phyloP scores from a whole-genome alignment of 768 basidiomycete species.

The Tricholoma flavovirens region DNA sequence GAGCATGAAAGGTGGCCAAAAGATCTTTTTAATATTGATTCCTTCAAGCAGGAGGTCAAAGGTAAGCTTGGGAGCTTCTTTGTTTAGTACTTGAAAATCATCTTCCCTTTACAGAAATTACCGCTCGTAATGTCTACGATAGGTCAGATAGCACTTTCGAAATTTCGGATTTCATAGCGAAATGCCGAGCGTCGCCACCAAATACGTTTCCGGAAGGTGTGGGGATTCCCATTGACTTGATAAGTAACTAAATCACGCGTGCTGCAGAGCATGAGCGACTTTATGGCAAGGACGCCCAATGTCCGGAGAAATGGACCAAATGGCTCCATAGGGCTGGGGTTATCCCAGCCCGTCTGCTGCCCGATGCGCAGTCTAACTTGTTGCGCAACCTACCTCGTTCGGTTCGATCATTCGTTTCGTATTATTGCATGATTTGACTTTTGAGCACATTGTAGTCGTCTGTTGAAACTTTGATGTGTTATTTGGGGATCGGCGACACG shows the following conservation, averaged over 20 bases:
- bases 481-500: conserved; percentile 76
- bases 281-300: conserved; percentile 76
- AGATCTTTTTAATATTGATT: conserved; percentile 49
- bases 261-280: conserved; percentile 49
- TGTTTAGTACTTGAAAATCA: not conserved
- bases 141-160: conserved; percentile 48
- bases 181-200: conserved; percentile 28
- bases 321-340: conserved; percentile 47
- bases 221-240: conserved; percentile 3
- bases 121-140: conserved; percentile 58
- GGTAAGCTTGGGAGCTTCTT: conserved; percentile 20
- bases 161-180: conserved; percentile 47
- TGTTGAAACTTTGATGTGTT: conserved; percentile 82
- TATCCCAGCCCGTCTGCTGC: conserved; percentile 49
- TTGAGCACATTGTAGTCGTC: conserved; percentile 33
- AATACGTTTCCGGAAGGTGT: conserved; percentile 37
- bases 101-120: conserved; percentile 37
- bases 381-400: conserved; percentile 48
- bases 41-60: conserved; percentile 35
- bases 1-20: conserved; percentile 48
- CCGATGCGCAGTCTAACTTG: conserved; percentile 51
- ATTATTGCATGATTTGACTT: not conserved
- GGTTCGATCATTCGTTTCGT: conserved; percentile 30
- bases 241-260: not conserved
- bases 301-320: conserved; percentile 57